Conservation (phyloP, 352 stramenopile species). For the Globisporangium carolinianum region DNA sequence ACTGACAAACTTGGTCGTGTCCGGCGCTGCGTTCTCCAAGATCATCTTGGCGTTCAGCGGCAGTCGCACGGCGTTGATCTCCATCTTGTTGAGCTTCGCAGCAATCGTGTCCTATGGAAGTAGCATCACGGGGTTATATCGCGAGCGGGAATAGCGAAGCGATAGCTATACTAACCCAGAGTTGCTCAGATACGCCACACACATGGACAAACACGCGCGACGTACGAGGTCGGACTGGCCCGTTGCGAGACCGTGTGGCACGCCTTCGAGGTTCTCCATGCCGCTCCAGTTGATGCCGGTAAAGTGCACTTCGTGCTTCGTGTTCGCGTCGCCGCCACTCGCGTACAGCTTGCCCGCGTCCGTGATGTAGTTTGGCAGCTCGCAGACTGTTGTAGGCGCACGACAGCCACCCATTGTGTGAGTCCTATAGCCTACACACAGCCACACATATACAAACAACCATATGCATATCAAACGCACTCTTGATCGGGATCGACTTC, state of each 20-base stretch:
- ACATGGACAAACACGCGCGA: neutral
- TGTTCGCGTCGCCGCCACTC: constrained; percentile 31
- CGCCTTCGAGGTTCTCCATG: constrained; percentile 77
- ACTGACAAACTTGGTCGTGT: constrained; percentile 66
- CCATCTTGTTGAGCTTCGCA: constrained; percentile 45
- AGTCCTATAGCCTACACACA: neutral
- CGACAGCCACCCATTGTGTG: too few species aligned
- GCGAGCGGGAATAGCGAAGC: too few species aligned
- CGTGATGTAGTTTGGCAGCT: constrained; percentile 65
- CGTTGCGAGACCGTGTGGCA: constrained; percentile 64
- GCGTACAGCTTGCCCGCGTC: constrained; percentile 59
- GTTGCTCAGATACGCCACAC: neutral
- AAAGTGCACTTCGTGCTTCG: constrained; percentile 61
- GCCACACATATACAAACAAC: neutral
- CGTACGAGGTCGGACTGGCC: constrained; percentile 54
- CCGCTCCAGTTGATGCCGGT: constrained; percentile 87
- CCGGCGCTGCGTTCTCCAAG: constrained; percentile 50
- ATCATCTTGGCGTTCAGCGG: constrained; percentile 83
- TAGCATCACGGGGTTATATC: neutral
- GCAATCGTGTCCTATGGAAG: constrained; percentile 40
- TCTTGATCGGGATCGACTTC: constrained; percentile 34
- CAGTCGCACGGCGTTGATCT: constrained; percentile 74
- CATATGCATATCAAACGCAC: constrained; percentile 14
- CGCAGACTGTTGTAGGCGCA: constrained; percentile 33
- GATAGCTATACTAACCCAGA: too few species aligned